Evolutionary conservation across 2,329 filamentous ascomycete species (phyloP).

Genomic region (Juglanconis oblonga): DNA sequence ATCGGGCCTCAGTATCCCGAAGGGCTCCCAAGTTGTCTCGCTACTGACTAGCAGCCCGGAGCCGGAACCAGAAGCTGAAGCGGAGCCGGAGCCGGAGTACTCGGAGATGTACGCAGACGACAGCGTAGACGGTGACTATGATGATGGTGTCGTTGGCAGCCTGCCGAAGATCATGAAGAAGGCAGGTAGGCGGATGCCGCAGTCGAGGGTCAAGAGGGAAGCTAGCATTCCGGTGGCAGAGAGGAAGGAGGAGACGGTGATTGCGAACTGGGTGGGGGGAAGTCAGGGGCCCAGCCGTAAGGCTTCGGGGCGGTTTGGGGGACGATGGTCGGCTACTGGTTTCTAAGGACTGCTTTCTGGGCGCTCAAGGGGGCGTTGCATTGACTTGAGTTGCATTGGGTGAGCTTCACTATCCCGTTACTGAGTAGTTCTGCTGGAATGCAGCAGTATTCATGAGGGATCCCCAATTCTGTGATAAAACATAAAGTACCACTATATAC

Average conservation of each 20-base stretch:
- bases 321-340: not conserved
- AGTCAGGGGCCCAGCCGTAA: constrained; percentile 2
- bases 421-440: too few species aligned
- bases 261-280: not conserved
- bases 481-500: too few species aligned
- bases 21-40: constrained; percentile 4
- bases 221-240: constrained; percentile 3
- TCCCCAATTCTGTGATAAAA: too few species aligned
- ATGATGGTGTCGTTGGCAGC: not conserved
- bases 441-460: too few species aligned
- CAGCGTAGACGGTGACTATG: constrained; percentile 7
- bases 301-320: not conserved
- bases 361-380: not conserved
- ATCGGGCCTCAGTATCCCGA: not conserved
- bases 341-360: not conserved
- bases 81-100: not conserved
- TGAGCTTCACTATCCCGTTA: not conserved
- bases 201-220: not conserved
- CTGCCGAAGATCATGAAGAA: not conserved
- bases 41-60: constrained; percentile 7
- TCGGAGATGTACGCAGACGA: constrained; percentile 15
- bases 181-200: not conserved
- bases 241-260: not conserved
- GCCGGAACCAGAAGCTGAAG: not conserved
- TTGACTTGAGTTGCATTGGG: not conserved